Conservation (phyloP, 257 asterid species). For the Verbena officinalis region DNA sequence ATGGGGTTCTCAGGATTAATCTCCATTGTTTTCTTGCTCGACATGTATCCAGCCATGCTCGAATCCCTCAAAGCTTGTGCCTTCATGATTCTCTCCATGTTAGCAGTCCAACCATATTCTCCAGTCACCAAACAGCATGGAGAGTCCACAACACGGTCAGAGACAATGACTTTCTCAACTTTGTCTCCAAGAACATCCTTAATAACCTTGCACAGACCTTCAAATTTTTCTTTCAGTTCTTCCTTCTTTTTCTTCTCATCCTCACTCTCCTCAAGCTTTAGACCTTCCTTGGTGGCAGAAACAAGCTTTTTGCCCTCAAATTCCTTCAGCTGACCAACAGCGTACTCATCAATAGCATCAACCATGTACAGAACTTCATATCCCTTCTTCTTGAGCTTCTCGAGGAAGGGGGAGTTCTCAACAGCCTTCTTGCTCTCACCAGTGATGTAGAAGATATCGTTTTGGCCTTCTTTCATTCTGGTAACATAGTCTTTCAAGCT, state of each 20-base stretch:
- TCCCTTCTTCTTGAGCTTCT: conserved; percentile 68
- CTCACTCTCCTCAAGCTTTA: conserved; percentile 65
- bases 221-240: conserved; percentile 54
- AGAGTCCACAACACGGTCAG: conserved; percentile 71
- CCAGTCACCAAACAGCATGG: conserved; percentile 78
- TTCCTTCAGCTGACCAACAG: conserved; percentile 61
- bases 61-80: conserved; percentile 67
- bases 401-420: conserved; percentile 77
- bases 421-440: conserved; percentile 79
- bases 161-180: conserved; percentile 63
- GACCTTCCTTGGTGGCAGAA: conserved; percentile 77
- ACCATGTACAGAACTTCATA: conserved; percentile 69
- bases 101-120: conserved; percentile 70
- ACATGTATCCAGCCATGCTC: conserved; percentile 69
- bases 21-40: conserved; percentile 73
- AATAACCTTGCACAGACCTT: conserved; percentile 71
- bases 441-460: conserved; percentile 61
- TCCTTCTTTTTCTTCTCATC: conserved; percentile 66
- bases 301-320: conserved; percentile 68
- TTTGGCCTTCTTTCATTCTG: conserved; percentile 74
- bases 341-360: conserved; percentile 75
- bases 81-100: conserved; percentile 76
- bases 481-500: conserved; percentile 70
- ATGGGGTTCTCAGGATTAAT: conserved; percentile 59
- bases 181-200: conserved; percentile 70